Base-by-base conservation (phyloP, 352 stramenopile species). In the Globisporangium uncinulatum region DNA sequence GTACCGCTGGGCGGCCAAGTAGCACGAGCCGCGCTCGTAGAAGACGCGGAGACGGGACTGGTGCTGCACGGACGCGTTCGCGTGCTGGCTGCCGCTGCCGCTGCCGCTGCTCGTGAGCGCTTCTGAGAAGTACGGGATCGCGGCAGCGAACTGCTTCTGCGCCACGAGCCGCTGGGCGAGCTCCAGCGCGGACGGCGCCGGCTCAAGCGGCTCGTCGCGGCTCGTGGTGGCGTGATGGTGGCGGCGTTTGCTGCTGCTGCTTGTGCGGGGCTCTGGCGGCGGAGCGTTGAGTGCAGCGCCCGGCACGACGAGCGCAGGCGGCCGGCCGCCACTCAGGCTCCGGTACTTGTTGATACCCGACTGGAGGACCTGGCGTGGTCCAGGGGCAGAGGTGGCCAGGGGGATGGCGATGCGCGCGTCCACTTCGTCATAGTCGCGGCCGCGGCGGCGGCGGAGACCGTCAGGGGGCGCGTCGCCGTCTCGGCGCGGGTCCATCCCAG, bases 391-490 rank as follows among this genome's bases (percentile, higher is more conserved):
- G 14, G 8, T 14, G 17, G 53, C 62, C 36, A 90, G 52, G n/a
- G 80, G 80, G 65, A 90, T 87, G 14, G 77, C 77, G 58, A 90
- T 90, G 66, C 74, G 63, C 54, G 74, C 78, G 67, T 90, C 80
- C 59, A 90, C 80, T 24, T 85, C 79, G 50, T 80, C 61, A 42
- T 62, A 74, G 9, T 51, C 62, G 45, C 65, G 65, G 8, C 52
- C 42, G 52, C 24, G 52, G 43, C 57, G 63, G 61, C 54, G 62
- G 57, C 29, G 57, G 49, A 64, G 58, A 56, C 59, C 37, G 15
- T 56, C 42, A 29, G 24, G 24, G 24, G 24, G 24, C 24, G 24
- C 24, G 24, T 29, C 24, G 24, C 24, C 24, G 24, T 29, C 24
- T 29, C 24, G 24, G 24, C 24, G 24, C 24, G 24, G 24, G 24